Percentiles rank a stretch among this genome's conserved stretches.
phyloP scores from a whole-genome alignment of 2,329 filamentous ascomycete genomes.

The Capronia epimyces region DNA sequence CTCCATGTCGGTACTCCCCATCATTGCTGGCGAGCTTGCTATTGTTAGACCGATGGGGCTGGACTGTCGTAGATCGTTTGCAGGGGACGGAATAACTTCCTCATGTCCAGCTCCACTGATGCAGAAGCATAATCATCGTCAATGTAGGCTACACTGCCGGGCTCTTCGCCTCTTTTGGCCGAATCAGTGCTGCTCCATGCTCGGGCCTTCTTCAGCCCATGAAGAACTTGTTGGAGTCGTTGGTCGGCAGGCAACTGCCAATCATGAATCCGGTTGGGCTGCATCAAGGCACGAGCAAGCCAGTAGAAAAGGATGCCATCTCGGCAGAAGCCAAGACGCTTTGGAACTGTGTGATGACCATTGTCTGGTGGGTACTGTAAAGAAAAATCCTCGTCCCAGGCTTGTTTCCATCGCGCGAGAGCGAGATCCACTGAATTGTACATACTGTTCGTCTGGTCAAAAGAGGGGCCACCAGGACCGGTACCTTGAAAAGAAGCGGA shows the following conservation, averaged over 20 bases:
- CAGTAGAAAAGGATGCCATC: constrained; percentile 70
- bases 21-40: background rate
- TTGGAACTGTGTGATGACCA: constrained; percentile 34
- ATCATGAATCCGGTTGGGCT: constrained; percentile 51
- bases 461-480: constrained; percentile 31
- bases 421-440: constrained; percentile 47
- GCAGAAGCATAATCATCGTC: constrained; percentile 60
- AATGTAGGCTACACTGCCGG: constrained; percentile 64
- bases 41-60: background rate
- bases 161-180: constrained; percentile 59
- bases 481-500: constrained; percentile 33
- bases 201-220: constrained; percentile 56
- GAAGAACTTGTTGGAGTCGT: constrained; percentile 57
- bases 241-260: constrained; percentile 54
- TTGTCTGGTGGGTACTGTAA: constrained; percentile 56
- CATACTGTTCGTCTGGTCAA: constrained; percentile 46
- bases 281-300: constrained; percentile 61
- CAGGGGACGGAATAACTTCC: constrained; percentile 61
- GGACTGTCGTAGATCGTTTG: constrained; percentile 16
- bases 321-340: constrained; percentile 63
- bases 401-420: constrained; percentile 65
- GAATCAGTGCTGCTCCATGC: constrained; percentile 59
- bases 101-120: constrained; percentile 65
- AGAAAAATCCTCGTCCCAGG: constrained; percentile 65
- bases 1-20: too few species aligned